Evolutionary conservation across 805 yeast genomes (phyloP).

Genomic region (Candida coleopterorum): DNA sequence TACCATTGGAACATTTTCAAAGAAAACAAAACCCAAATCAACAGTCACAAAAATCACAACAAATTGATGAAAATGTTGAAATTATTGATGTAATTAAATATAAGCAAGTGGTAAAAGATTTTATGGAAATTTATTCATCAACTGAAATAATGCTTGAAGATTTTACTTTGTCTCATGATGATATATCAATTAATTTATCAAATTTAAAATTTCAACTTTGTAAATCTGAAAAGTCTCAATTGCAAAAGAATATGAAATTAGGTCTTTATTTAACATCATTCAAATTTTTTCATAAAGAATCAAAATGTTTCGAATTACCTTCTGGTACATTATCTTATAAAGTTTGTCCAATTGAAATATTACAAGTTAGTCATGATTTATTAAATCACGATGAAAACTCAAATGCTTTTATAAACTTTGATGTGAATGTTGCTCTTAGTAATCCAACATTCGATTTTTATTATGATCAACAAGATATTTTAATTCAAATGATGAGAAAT

Average conservation of each 20-base stretch:
- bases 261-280: slow-evolving; percentile 24
- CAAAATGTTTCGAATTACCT: slow-evolving; percentile 31
- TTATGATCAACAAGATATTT: slow-evolving; percentile 30
- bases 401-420: slow-evolving; percentile 10
- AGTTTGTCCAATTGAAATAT: slow-evolving; percentile 19
- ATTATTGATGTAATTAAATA: slow-evolving; percentile 6
- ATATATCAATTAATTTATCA: slow-evolving; percentile 14
- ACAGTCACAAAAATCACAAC: neutral
- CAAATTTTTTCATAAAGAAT: slow-evolving; percentile 23
- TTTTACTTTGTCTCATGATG: slow-evolving; percentile 16
- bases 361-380: slow-evolving; percentile 16
- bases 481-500: slow-evolving; percentile 9
- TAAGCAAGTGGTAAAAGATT: slow-evolving; percentile 1
- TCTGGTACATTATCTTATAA: slow-evolving; percentile 24
- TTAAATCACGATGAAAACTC: slow-evolving; percentile 7
- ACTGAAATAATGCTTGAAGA: slow-evolving; percentile 22
- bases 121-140: slow-evolving; percentile 7
- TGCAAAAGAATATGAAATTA: slow-evolving; percentile 10
- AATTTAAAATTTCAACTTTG: slow-evolving; percentile 18
- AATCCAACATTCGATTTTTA: slow-evolving; percentile 33
- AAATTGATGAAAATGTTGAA: slow-evolving; percentile 1
- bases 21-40: neutral
- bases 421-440: slow-evolving; percentile 21
- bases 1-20: slow-evolving; percentile 13
- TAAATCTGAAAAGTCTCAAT: slow-evolving; percentile 8